phyloP scores from a whole-genome alignment of 371 early-diverging fungal genomes.

The Dinochytrium kinnereticum region DNA sequence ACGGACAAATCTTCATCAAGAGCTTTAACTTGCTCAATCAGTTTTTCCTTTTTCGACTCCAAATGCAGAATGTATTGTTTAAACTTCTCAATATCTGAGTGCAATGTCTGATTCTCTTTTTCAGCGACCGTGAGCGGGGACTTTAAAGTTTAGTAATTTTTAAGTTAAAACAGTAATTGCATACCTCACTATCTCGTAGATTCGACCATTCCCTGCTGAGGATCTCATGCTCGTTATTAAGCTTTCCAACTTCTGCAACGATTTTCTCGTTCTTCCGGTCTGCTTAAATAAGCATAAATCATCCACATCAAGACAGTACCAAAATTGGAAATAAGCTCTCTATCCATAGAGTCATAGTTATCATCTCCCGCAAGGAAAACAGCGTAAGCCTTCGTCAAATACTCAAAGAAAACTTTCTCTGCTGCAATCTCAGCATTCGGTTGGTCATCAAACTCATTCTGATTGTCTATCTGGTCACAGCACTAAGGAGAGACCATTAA shows the following conservation, averaged over 20 bases:
- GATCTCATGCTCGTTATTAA: slow-evolving; percentile 49
- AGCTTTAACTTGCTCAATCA: slow-evolving; percentile 45
- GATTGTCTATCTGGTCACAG: slow-evolving; percentile 54
- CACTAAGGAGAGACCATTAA: slow-evolving; percentile 31
- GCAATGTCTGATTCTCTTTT: slow-evolving; percentile 47
- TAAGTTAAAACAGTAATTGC: background rate
- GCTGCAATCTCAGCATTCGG: slow-evolving; percentile 31
- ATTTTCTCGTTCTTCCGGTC: slow-evolving; percentile 56
- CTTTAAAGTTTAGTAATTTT: slow-evolving; percentile 34
- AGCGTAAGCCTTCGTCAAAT: slow-evolving; percentile 58
- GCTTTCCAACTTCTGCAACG: slow-evolving; percentile 52
- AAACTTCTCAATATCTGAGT: slow-evolving; percentile 57
- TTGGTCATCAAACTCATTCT: slow-evolving; percentile 51
- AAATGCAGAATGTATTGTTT: slow-evolving; percentile 54
- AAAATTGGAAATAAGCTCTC: slow-evolving; percentile 56
- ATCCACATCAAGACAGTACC: slow-evolving; percentile 29
- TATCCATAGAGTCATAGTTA: slow-evolving; percentile 63
- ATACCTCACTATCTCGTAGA: slow-evolving; percentile 46
- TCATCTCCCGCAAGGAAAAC: slow-evolving; percentile 66
- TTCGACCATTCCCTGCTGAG: slow-evolving; percentile 54
- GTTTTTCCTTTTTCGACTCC: slow-evolving; percentile 58
- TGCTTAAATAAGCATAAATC: slow-evolving; percentile 10
- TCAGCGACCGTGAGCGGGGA: slow-evolving; percentile 63
- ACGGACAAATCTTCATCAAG: slow-evolving; percentile 45
- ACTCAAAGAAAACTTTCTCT: slow-evolving; percentile 72